Conservation (phyloP, 2,329 filamentous ascomycete genomes). For the Paraconiothyrium brasiliense region DNA sequence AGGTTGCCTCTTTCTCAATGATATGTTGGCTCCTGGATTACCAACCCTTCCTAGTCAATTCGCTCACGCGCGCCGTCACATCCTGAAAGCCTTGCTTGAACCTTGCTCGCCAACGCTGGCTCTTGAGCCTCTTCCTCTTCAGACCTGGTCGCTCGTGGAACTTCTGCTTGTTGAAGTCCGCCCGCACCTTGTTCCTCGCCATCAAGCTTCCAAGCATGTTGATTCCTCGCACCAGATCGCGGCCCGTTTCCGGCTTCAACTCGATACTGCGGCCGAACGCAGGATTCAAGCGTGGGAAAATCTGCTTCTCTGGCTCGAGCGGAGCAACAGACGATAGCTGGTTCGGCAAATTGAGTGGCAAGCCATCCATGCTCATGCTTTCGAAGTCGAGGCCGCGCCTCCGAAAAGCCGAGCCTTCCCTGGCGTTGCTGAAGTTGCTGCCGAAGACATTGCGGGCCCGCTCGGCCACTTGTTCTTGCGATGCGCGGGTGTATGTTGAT, state of each 20-base stretch:
- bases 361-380: conserved; percentile 29
- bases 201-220: conserved; percentile 53
- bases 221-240: conserved; percentile 61
- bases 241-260: conserved; percentile 42
- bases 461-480: conserved; percentile 14
- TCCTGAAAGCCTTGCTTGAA: conserved; percentile 76
- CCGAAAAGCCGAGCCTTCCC: neutral
- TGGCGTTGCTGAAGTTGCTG: conserved; percentile 25
- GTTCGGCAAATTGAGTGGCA: conserved; percentile 13
- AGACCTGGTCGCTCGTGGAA: conserved; percentile 80
- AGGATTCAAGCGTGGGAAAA: conserved; percentile 49
- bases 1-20: neutral
- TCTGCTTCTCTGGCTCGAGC: conserved; percentile 22
- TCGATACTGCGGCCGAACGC: conserved; percentile 53
- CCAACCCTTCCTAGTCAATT: conserved; percentile 82
- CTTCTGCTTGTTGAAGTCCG: conserved; percentile 67
- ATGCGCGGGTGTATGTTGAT: neutral
- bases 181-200: conserved; percentile 65
- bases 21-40: conserved; percentile 48
- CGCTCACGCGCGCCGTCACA: conserved; percentile 70
- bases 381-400: conserved; percentile 26
- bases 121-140: conserved; percentile 78
- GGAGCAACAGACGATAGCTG: conserved; percentile 16
- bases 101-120: conserved; percentile 72
- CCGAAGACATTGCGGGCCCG: conserved; percentile 29